Evolutionary conservation across 208 protist genomes (phyloP), one percentile per base, ranked within the genome.

Genomic region (Zelonia costaricensis): DNA sequence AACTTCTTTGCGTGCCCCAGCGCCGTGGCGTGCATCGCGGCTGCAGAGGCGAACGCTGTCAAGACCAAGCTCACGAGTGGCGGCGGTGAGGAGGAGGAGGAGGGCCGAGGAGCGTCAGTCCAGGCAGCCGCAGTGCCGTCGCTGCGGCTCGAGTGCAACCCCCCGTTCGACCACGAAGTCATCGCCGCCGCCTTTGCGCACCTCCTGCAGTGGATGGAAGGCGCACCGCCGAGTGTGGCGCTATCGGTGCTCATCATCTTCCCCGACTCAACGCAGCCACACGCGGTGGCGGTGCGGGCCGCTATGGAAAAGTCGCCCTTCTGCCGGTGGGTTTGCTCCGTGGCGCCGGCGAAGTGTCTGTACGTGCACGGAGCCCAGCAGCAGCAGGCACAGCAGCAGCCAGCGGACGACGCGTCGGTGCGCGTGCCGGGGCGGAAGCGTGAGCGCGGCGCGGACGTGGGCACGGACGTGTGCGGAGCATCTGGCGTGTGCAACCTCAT

Each of bases 141-240:
- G 7, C 22, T 78, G 18, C 49, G 62, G 6, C 33, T 78, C 10
- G 76, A 82, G 57, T 69, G 63, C 40, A 82, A 78, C 46, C 76
- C 76, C 16, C 76, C 76, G 1, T 78, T 82, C 44, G 58, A 78
- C 44, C 66, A 82, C 58, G 62, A 69, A 10, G 71, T 78, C 13
- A 69, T 82, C 31, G 71, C 65, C 2, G 64, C 71, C 4, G 60
- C 64, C 46, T 75, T 82, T 40, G 18, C 20, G 39, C 76, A 73
- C 39, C 63, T 74, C 8, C 54, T 76, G 47, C 12, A 33, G 45
- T 75, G 60, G 49, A 30, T 82, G 22, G 36, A 66, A 30, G 36
- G 10, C 22, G 22, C 56, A 18, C 4, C 48, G 4, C 4, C 42
- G 15, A 23, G 36, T 13, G 44, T 44, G 0, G 51, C 59, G 31